These are phyloP conservation scores for Ceratobasidium theobromae DNA, from an alignment of 1,284 basidiomycete species.

Conservation along the genomic window DNA sequence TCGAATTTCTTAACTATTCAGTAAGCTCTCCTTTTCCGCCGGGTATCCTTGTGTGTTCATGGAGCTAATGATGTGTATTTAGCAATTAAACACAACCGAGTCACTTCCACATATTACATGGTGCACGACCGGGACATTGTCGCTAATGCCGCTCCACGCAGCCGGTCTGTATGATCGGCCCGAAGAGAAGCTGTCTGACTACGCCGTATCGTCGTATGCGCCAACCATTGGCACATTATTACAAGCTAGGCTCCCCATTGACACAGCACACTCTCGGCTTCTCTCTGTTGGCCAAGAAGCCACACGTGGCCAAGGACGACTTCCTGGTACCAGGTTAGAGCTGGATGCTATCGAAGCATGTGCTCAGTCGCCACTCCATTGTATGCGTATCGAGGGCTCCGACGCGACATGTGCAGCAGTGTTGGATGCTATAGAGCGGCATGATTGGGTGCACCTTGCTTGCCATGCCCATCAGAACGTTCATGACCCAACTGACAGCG, in stretches of 20 bases:
- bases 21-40: neutral
- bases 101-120: slow-evolving; percentile 40
- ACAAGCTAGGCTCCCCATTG: neutral
- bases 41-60: neutral
- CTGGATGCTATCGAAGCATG: neutral
- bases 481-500: neutral
- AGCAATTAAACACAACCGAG: neutral
- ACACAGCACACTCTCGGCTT: neutral
- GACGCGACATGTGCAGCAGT: neutral
- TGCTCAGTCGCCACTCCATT: neutral
- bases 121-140: slow-evolving; percentile 43
- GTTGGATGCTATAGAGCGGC: neutral
- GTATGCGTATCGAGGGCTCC: neutral
- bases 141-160: slow-evolving; percentile 44
- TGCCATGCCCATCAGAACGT: no score
- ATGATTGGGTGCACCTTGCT: slow-evolving; percentile 11
- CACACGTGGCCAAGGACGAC: no score
- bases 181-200: slow-evolving; percentile 34
- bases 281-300: neutral
- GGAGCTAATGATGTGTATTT: neutral
- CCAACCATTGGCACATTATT: slow-evolving; percentile 37
- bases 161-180: slow-evolving; percentile 37
- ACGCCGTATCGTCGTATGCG: slow-evolving; percentile 40
- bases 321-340: no score
- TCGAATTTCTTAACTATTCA: neutral